Base-by-base conservation (phyloP, 306 rosid species). In the Elaeagnus macrophylla region DNA sequence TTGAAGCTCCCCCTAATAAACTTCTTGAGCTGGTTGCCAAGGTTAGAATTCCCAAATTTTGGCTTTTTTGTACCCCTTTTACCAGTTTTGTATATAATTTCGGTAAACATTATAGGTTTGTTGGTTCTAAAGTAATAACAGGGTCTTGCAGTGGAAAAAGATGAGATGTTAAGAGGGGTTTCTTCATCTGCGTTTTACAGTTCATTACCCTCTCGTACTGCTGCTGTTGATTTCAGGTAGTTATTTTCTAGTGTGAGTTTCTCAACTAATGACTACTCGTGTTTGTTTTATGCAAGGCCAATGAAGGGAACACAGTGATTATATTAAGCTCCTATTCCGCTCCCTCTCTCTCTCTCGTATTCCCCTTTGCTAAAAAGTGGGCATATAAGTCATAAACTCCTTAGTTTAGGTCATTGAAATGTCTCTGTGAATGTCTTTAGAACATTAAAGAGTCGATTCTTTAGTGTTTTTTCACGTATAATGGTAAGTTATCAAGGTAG, bases 91-190 rank as follows among this genome's bases (percentile, higher is more conserved):
- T 13, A 51, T 20, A 40, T 13, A 49, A 7, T 40, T 19, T 75
- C 64, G 75, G 38, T 56, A 39, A 59, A 47, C 58, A 36, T 56
- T 43, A 54, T 45, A 60, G 59, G 61, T 60, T 57, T 53, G 32
- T 65, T 64, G 72, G 68, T 60, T 73, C 77, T 81, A 72, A 83
- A 66, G 56, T 70, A 53, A 67, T 67, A 58, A 67, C 94, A 86
- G 97, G 95, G 97, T 63, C 95, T 90, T 86, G 81, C 94, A 61
- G 94, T 45, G 62, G 95, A 83, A 65, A 83, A 83, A 53, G 82
- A 78, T 56, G 86, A 72, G 56, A 39, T 57, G 45, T 6, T 60
- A 41, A 86, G 82, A 74, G 95, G 82, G 66, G 60, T 69, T 68
- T 46, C 82, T 14, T 71, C 82, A 44, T 59, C 80, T 67, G 72